Evolutionary conservation across 495 filamentous ascomycete genomes (phyloP).

Genomic region (Platismatia glauca): DNA sequence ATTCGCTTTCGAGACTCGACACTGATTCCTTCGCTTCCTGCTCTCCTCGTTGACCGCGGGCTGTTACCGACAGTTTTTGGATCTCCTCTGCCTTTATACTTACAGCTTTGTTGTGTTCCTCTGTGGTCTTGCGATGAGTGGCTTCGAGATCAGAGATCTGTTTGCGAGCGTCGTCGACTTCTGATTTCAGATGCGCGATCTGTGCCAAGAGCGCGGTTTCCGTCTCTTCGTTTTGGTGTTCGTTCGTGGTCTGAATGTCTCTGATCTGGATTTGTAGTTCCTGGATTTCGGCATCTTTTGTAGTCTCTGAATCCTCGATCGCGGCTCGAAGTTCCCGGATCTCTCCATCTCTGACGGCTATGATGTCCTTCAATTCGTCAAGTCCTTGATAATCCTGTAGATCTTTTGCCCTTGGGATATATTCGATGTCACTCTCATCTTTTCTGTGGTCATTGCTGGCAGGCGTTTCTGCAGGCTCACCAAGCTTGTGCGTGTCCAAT

Average conservation of each 20-base stretch:
- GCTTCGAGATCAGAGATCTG: constrained; percentile 12
- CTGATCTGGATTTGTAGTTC: constrained; percentile 9
- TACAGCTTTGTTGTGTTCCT: background rate
- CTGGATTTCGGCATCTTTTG: constrained; percentile 5
- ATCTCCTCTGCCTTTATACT: constrained; percentile 10
- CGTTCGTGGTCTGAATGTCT: constrained; percentile 4
- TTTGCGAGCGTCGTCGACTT: constrained; percentile 4
- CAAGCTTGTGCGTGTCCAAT: background rate
- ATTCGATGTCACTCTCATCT: background rate
- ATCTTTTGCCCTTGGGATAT: background rate
- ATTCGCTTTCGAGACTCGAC: constrained; percentile 7
- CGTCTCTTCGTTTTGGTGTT: constrained; percentile 1
- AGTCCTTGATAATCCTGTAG: background rate
- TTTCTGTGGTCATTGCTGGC: background rate
- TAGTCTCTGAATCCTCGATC: background rate
- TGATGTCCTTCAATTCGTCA: background rate
- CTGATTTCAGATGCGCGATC: constrained; percentile 2
- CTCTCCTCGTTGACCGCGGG: background rate
- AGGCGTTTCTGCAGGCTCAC: background rate
- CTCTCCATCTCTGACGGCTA: background rate
- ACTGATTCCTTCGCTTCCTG: constrained; percentile 11
- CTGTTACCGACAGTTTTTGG: background rate
- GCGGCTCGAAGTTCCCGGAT: background rate
- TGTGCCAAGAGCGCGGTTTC: constrained; percentile 2
- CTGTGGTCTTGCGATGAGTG: background rate